Evolutionary conservation across 306 rosid genomes (phyloP).

Genomic region (Pyrus pyrifolia): DNA sequence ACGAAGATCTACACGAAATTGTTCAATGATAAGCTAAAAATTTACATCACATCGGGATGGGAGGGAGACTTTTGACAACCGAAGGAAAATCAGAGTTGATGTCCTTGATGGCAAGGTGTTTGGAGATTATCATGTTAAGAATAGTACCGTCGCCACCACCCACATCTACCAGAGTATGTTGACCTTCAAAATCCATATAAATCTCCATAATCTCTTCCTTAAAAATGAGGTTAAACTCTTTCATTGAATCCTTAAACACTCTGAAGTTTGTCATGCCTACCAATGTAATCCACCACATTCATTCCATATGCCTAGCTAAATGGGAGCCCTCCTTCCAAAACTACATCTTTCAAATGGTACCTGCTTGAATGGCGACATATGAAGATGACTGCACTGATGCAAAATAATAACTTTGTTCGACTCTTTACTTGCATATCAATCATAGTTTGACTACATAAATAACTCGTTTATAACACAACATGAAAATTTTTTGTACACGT

Average conservation of each 20-base stretch:
- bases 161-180: slow-evolving; percentile 9
- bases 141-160: slow-evolving; percentile 17
- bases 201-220: slow-evolving; percentile 8
- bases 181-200: slow-evolving; percentile 18
- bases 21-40: neutral
- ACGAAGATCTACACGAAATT: neutral
- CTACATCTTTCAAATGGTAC: slow-evolving; percentile 20
- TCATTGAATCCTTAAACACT: slow-evolving; percentile 8
- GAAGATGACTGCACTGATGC: neutral
- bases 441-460: neutral
- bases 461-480: neutral
- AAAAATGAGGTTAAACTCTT: slow-evolving; percentile 7
- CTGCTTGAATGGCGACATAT: neutral
- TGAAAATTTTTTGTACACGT: neutral
- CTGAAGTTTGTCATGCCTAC: slow-evolving; percentile 13
- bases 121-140: slow-evolving; percentile 23
- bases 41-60: slow-evolving; percentile 1
- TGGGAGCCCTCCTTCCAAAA: slow-evolving; percentile 21
- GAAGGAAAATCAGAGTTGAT: slow-evolving; percentile 26
- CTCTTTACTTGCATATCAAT: neutral
- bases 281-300: neutral
- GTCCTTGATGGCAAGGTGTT: slow-evolving; percentile 19
- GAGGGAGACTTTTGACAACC: slow-evolving; percentile 7
- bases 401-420: neutral
- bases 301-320: slow-evolving; percentile 12